Evolutionary conservation across 225 moss, liverwort and hornwort genomes (phyloP).

Genomic region (Rhytidiadelphus loreus): DNA sequence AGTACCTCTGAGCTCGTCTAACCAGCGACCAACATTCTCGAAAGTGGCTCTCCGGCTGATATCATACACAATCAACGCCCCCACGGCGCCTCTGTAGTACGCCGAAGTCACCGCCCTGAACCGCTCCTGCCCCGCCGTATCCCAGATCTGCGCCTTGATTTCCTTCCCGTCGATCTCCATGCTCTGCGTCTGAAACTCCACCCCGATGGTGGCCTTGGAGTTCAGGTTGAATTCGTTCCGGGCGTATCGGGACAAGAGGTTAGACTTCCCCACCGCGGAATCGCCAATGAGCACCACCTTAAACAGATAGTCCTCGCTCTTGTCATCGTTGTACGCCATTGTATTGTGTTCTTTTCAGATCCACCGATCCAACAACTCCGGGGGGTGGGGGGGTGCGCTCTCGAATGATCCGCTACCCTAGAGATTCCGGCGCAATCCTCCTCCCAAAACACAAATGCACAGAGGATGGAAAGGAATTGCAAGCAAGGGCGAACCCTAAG

Average conservation of each 20-base stretch:
- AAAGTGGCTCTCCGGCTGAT: constrained; percentile 79
- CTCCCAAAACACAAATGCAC: not conserved
- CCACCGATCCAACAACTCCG: not conserved
- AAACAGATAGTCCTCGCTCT: constrained; percentile 91
- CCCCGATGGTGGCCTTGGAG: constrained; percentile 92
- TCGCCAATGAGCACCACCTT: constrained; percentile 92
- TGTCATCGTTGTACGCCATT: constrained; percentile 61
- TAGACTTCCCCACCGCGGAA: constrained; percentile 84
- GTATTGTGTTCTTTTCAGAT: not conserved
- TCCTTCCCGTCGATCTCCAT: constrained; percentile 90
- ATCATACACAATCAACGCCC: constrained; percentile 93
- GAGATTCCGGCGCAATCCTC: not conserved
- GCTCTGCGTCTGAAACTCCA: constrained; percentile 93
- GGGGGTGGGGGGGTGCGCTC: not conserved
- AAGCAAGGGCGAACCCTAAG: not conserved
- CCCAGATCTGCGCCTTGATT: constrained; percentile 97
- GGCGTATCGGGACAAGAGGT: constrained; percentile 74
- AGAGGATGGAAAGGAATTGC: not conserved
- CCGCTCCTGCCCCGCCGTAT: constrained; percentile 96
- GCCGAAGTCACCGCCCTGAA: constrained; percentile 89
- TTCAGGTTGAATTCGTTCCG: constrained; percentile 80
- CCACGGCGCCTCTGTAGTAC: constrained; percentile 83
- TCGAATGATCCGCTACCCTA: not conserved
- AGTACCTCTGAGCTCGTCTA: constrained; percentile 81
- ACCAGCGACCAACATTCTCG: constrained; percentile 83